phyloP scores from a whole-genome alignment of 2,329 filamentous ascomycete genomes.

The Penicillium sp. region DNA sequence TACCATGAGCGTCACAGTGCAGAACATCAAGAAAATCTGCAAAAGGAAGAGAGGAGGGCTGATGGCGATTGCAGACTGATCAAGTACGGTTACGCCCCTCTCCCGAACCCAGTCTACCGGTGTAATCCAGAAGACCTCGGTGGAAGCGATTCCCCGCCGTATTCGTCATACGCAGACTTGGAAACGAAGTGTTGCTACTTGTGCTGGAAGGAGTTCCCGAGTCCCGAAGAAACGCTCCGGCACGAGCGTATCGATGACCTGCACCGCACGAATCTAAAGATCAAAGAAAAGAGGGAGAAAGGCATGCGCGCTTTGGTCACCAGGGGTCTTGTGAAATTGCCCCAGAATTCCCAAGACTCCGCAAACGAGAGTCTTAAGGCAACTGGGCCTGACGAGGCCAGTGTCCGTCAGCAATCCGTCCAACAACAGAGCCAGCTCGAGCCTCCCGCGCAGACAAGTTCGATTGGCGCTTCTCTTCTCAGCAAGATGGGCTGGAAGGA shows the following conservation, averaged over 20 bases:
- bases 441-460: constrained; percentile 32
- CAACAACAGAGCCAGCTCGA: constrained; percentile 32
- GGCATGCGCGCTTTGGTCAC: neutral
- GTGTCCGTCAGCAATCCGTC: constrained; percentile 21
- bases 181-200: neutral
- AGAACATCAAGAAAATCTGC: constrained; percentile 43
- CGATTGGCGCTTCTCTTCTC: constrained; percentile 50
- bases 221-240: neutral
- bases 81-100: constrained; percentile 41
- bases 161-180: neutral
- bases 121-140: neutral
- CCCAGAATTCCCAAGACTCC: constrained; percentile 46
- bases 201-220: neutral
- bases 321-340: neutral
- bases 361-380: constrained; percentile 46
- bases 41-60: constrained; percentile 47
- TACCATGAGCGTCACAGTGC: neutral
- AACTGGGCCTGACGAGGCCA: constrained; percentile 36
- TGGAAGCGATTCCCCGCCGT: neutral
- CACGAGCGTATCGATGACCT: neutral
- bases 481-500: constrained; percentile 52
- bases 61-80: constrained; percentile 42
- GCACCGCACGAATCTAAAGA: neutral
- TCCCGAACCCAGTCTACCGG: constrained; percentile 12
- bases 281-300: neutral